Conservation (phyloP, 1,284 basidiomycete species). For the Peniophora sp. region DNA sequence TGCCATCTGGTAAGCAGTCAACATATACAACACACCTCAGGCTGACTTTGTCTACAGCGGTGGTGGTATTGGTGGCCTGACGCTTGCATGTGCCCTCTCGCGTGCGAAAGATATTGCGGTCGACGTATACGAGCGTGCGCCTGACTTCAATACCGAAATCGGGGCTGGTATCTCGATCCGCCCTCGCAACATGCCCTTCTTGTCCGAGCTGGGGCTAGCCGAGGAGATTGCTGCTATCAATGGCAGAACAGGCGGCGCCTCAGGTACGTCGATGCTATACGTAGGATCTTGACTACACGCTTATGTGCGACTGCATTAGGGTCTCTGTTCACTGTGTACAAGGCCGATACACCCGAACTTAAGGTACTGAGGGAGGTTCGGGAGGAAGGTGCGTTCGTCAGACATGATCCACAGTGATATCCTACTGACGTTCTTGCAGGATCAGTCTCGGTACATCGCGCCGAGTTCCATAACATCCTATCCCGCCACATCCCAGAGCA, state of each 20-base stretch:
- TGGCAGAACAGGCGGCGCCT: constrained; percentile 13
- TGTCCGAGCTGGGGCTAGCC: constrained; percentile 23
- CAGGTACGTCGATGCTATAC: background rate
- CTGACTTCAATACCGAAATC: constrained; percentile 23
- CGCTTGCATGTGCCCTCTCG: constrained; percentile 27
- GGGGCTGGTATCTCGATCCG: constrained; percentile 29
- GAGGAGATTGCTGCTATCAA: constrained; percentile 20
- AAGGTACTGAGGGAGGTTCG: constrained; percentile 21
- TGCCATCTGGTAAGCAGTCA: background rate
- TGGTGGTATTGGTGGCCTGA: constrained; percentile 33
- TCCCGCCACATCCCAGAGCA: constrained; percentile 19
- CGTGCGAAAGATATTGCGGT: constrained; percentile 23
- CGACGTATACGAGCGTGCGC: constrained; percentile 31
- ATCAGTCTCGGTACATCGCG: constrained; percentile 32
- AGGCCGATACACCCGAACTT: constrained; percentile 24
- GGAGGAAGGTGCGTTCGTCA: constrained; percentile 15
- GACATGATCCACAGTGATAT: background rate
- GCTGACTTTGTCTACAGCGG: constrained; percentile 16
- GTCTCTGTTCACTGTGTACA: constrained; percentile 23
- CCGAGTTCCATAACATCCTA: constrained; percentile 33
- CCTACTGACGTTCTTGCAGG: constrained; percentile 23
- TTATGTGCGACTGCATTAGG: constrained; percentile 11
- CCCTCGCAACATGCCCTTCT: constrained; percentile 23
- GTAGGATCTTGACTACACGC: background rate
- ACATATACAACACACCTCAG: background rate